Base-by-base conservation (phyloP, 2,329 filamentous ascomycete species). In the Alternaria ethzedia region DNA sequence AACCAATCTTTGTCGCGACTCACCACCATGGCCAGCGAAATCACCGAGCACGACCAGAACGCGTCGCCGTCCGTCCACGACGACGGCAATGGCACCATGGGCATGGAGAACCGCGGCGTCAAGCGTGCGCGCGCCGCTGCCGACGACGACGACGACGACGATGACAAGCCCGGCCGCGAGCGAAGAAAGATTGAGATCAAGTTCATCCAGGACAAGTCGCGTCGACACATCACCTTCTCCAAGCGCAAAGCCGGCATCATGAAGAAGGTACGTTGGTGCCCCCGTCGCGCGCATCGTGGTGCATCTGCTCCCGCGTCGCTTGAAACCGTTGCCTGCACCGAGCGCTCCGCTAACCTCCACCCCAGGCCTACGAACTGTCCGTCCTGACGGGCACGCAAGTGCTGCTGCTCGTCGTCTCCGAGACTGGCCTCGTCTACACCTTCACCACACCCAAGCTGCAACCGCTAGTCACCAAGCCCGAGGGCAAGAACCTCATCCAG, bases 181-280 rank as follows among this genome's bases (percentile, higher is more conserved):
- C 91, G 96, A 80, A 90, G 96, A 85, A 99, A 99, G 91, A 99
- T 99, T 78, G 96, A 99, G 84, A 99, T 99, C 86, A 99, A 99
- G 88, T 99, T 99, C 85, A 99, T 99, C 83, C 95, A 94, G 83
- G 96, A 99, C 85, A 99, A 99, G 87, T 98, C 95, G 84, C 94
- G 96, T 84, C 92, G 96, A 68, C 96, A 99, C 86, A 99, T 98
- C 81, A 98, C 96, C 77, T 98, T 99, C 83, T 98, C 95, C 74
- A 99, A 99, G 90, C 93, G 96, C 82, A 99, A 99, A 87, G 96
- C 96, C 60, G 96, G 96, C 75, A 98, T 99, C 83, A 98, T 99
- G 96, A 98, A 99, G 88, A 98, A 98, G 94, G 96, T 97, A 81
- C 73, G 90, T 86, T 26, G n/a, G n/a, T 25, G 15, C 23, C n/a